Evolutionary conservation across 2,329 filamentous ascomycete genomes (phyloP), one percentile per base, ranked within the genome.

Genomic region (Phaeosphaeriaceae sp.): DNA sequence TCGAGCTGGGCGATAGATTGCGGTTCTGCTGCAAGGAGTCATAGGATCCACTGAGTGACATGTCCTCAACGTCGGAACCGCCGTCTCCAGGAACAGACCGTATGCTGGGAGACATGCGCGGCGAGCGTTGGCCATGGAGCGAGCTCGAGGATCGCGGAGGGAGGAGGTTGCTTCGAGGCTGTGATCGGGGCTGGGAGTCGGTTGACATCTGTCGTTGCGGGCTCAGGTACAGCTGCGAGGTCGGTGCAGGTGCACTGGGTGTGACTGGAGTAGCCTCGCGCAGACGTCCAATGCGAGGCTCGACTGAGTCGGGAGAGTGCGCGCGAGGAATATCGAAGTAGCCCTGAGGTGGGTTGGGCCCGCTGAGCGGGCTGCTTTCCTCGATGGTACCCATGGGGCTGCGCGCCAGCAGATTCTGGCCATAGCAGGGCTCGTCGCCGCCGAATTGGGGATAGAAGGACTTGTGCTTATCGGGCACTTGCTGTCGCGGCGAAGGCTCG

Each of bases 1-100:
- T 85, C 64, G 86, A 93, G 65, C 89, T 89, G 17, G 87, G 86
- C 1, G 93, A 97, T 50, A 93, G 80, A 72, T 95, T 95, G 45
- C 93, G 87, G n/a, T 86, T 82, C 25, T 67, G 68, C 33, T 86
- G 82, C 11, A 88, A 85, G 7, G 90, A 87, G 49, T 92, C 91
- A 52, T 83, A 84, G 11, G 84, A 86, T 13, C 82, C 80, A n/a
- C 79, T 80, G 57, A 84, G 81, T 1, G 84, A 85, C 69, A 84
- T 84, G 47, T 84, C 84, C 57, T 94, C 91, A 54, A 92, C 90
- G 51, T 93, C 91, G 57, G 86, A 85, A 1, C 87, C 89, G 25
- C 86, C 88, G 55, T 83, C 80, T 5, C 70, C 75, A 22, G 71
- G 75, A 11, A 81, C 78, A 11, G 82, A 82, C 48, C 80, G 71